Evolutionary conservation across 2,329 filamentous ascomycete species (phyloP), one percentile per base, ranked within the genome.

Genomic region (Cyphellophora europaea): DNA sequence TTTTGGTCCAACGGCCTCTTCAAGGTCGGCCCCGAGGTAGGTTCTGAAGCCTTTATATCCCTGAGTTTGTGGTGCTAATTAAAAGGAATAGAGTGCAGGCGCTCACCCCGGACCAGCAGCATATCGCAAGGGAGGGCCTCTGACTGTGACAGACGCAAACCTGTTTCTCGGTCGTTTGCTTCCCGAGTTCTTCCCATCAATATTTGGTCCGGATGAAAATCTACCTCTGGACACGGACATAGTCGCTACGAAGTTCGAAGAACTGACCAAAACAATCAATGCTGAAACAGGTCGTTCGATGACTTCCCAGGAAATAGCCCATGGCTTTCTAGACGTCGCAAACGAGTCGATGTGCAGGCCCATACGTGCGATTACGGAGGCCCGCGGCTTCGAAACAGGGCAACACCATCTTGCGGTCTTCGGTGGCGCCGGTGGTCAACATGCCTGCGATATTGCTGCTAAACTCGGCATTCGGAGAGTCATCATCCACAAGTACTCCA

Each of bases 121-220:
- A 48, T 95, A 94, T 57, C 74, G 87, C 19, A 94, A 94, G 57
- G 84, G 81, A 0, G 88, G 88, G 0, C 87, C 88, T 3, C 69
- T 88, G 4, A 91, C 88, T 0, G 87, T 95, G n/a, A 95, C 88
- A 0, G 88, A 95, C 53, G 88, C 88, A 2, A 94, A 94, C 48
- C 58, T 94, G 5, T 85, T 85, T 49, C 74, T 94, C 0, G 87
- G 88, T 0, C 73, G 88, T 23, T 56, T 61, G 27, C 49, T 57
- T 23, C 63, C 47, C 0, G 84, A 93, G 43, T 93, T 91, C 66
- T 95, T 95, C 52, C 88, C 88, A 1, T 87, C 84, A 53, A 93
- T 94, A 37, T 94, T 94, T 51, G 87, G 87, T 27, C 78, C 82
- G 54, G 79, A 85, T 30, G 87, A 93, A 52, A 68, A 91, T 38